Evolutionary conservation across 129 eudicot genomes (phyloP), one percentile per base, ranked within the genome.

Genomic region (Smallanthus sonchifolius): DNA sequence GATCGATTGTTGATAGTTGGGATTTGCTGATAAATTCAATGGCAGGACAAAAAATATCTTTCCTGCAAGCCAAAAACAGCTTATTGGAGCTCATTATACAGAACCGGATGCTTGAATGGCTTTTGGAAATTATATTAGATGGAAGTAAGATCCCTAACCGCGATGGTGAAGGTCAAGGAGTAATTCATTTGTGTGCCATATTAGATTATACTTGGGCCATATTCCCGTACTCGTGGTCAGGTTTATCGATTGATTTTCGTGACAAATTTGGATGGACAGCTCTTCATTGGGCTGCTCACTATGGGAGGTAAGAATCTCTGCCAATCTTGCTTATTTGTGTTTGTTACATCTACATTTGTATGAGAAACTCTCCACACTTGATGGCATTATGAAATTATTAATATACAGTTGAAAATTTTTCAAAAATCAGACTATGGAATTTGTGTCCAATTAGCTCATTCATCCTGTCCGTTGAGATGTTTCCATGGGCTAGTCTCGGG

Each of bases 211-310:
- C 87, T 19, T 94, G 99, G 99, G 96, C 94, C 40, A 85, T 94
- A 45, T 84, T 82, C 56, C 90, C 96, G 17, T 88, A 81, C 83
- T 83, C 97, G 10, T 85, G 84, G 85, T 86, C 97, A 2, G 91
- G 99, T 17, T 80, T 94, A 73, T 94, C 99, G 32, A 83, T 94
- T 79, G 94, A 94, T 84, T 88, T 83, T 63, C 87, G 99, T 59
- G 99, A 94, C 77, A 94, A 86, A 78, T 73, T 9, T 81, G 99
- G 99, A 72, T 94, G 99, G 99, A 94, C 99, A 1, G 97, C 99
- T 77, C 93, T 94, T 78, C 99, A 94, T 79, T 94, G 99, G 99
- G 99, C 99, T 82, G 97, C 97, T 73, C 85, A 85, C 78, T 77
- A 69, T 80, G 99, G 99, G 80, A 94, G 90, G 99, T 94, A 88